Conservation (phyloP, 2,329 filamentous ascomycete species). For the Endocalyx cinctus region DNA sequence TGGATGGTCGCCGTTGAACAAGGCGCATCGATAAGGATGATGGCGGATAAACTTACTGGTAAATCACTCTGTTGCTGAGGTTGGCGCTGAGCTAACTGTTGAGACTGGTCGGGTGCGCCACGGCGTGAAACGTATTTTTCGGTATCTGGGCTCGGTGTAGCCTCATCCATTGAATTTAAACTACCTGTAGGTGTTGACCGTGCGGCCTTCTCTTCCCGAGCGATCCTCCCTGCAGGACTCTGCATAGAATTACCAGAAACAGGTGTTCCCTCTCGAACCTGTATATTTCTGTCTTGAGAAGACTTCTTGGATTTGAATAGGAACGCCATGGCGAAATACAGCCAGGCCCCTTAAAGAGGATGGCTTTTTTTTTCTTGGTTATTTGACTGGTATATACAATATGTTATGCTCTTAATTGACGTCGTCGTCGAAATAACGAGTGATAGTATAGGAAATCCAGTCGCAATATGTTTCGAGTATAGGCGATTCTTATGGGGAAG, state of each 20-base stretch:
- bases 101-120: constrained; percentile 41
- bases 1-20: too few relatives aligned
- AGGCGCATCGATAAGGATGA: too few relatives aligned
- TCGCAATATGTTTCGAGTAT: constrained; percentile 9
- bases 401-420: too few relatives aligned
- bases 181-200: constrained; percentile 75
- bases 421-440: too few relatives aligned
- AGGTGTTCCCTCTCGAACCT: constrained; percentile 49
- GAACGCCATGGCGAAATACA: constrained; percentile 63
- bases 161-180: constrained; percentile 64
- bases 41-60: constrained; percentile 28
- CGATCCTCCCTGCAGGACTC: constrained; percentile 42
- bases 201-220: constrained; percentile 53
- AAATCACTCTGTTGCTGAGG: constrained; percentile 28
- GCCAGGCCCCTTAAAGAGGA: constrained; percentile 26
- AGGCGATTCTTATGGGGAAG: too few relatives aligned
- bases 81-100: constrained; percentile 23
- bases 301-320: constrained; percentile 79
- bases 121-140: constrained; percentile 54
- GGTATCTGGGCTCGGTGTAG: constrained; percentile 57
- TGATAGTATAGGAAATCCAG: too few relatives aligned
- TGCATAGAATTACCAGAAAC: constrained; percentile 45
- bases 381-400: too few relatives aligned
- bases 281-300: constrained; percentile 57
- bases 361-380: too few relatives aligned